Percentiles rank a stretch among this genome's conserved stretches.
Evolutionary conservation across 805 yeast species (phyloP).

Genomic region (Wickerhamiella occidentalis): DNA sequence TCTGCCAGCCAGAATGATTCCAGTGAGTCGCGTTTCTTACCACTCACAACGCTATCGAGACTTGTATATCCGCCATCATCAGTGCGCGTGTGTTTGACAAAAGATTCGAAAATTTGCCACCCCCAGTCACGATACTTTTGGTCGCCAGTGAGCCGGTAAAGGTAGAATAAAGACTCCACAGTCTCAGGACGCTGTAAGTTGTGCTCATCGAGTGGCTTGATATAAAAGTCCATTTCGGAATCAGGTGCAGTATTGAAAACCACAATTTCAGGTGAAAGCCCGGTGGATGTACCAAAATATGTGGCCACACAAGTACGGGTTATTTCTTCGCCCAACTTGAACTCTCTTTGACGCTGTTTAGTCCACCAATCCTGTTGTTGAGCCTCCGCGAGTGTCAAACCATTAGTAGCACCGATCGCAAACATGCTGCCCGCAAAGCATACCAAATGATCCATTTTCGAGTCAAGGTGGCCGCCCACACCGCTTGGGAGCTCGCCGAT

Average conservation of each 20-base stretch:
- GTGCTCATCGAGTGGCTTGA: conserved; percentile 58
- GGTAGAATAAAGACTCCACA: conserved; percentile 46
- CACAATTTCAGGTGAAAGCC: conserved; percentile 80
- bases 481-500: conserved; percentile 19
- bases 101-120: conserved; percentile 35
- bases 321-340: conserved; percentile 31
- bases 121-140: conserved; percentile 45
- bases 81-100: conserved; percentile 21
- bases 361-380: conserved; percentile 21
- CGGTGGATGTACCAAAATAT: conserved; percentile 46
- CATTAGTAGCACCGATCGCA: conserved; percentile 31
- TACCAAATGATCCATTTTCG: conserved; percentile 34
- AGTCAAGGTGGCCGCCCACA: conserved; percentile 21
- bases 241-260: conserved; percentile 53
- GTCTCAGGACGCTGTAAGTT: conserved; percentile 68
- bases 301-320: conserved; percentile 33
- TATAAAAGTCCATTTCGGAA: conserved; percentile 22
- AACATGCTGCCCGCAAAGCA: conserved; percentile 47
- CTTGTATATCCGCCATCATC: conserved; percentile 30
- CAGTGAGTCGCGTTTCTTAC: conserved; percentile 28
- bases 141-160: conserved; percentile 52
- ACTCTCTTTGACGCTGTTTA: conserved; percentile 33
- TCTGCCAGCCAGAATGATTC: conserved; percentile 49
- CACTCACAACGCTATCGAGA: conserved; percentile 31
- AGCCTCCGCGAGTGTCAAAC: conserved; percentile 29